Evolutionary conservation across 2,329 filamentous ascomycete species (phyloP).

Genomic region (Aspergillus floridensis): DNA sequence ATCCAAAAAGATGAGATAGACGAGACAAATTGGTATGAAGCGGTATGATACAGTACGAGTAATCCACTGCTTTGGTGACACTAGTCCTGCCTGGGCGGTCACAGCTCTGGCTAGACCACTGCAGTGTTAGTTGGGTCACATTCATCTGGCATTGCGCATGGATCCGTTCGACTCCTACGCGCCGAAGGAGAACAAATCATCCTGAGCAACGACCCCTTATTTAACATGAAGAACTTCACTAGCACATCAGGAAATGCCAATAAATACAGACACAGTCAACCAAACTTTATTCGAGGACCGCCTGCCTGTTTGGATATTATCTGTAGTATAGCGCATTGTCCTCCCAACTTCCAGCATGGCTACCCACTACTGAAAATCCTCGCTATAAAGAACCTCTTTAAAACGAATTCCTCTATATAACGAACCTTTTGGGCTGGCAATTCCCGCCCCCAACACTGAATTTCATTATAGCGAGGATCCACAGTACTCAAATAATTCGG

Average conservation of each 20-base stretch:
- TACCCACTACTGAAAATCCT: background rate
- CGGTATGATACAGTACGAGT: background rate
- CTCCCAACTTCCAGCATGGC: background rate
- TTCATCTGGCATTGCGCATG: background rate
- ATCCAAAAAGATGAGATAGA: background rate
- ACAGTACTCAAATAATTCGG: background rate
- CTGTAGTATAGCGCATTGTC: background rate
- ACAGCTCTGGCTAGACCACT: background rate
- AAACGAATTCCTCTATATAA: too few relatives aligned
- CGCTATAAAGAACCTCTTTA: too few relatives aligned
- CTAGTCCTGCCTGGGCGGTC: background rate
- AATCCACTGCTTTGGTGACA: background rate
- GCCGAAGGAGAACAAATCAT: slow-evolving; percentile 1
- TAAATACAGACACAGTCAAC: too few relatives aligned
- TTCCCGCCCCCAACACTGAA: too few relatives aligned
- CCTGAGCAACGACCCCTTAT: background rate
- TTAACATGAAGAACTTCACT: background rate
- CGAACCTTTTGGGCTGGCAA: too few relatives aligned
- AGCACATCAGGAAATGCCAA: too few relatives aligned
- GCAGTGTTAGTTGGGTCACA: too few relatives aligned
- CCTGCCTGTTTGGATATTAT: too few relatives aligned
- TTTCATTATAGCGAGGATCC: too few relatives aligned
- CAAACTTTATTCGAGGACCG: too few relatives aligned
- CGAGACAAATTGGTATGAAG: background rate
- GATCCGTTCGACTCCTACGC: background rate